A percentile compares a stretch with the other conserved stretches of the same genome.
phyloP scores from a whole-genome alignment of 371 early-diverging fungal species.

The Batkoa obscura region DNA sequence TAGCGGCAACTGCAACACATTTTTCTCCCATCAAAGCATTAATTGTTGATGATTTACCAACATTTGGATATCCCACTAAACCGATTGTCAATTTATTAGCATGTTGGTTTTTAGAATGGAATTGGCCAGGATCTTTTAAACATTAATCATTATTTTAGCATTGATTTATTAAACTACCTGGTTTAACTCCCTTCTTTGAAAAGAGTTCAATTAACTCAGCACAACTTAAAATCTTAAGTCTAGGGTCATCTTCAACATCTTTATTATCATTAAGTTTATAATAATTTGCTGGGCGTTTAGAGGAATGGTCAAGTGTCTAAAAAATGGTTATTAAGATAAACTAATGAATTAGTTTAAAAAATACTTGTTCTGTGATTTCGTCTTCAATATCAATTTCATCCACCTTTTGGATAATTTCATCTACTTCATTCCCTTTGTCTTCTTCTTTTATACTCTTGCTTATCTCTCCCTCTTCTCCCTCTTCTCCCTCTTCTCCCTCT shows the following conservation, averaged over 20 bases:
- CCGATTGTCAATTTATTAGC: constrained; percentile 52
- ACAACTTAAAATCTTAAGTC: not conserved
- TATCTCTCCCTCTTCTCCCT: too few species aligned
- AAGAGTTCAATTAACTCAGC: not conserved
- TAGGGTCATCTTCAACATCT: constrained; percentile 6
- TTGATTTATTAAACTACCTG: not conserved
- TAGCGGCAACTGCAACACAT: constrained; percentile 88
- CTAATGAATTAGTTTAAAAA: too few species aligned
- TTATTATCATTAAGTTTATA: constrained; percentile 9
- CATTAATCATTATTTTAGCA: too few species aligned
- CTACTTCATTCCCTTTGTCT: too few species aligned
- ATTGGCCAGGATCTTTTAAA: not conserved
- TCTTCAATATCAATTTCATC: too few species aligned
- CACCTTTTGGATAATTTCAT: too few species aligned
- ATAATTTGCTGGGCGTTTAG: too few species aligned
- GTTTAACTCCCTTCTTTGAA: not conserved
- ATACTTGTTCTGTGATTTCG: too few species aligned
- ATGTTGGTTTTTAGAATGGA: not conserved
- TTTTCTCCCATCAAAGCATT: constrained; percentile 94
- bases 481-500: too few species aligned
- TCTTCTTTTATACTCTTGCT: too few species aligned
- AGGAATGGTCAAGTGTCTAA: too few species aligned
- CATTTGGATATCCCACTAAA: constrained; percentile 99
- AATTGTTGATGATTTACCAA: constrained; percentile 99
- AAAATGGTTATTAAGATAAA: too few species aligned